Evolutionary conservation across 2,329 filamentous ascomycete species (phyloP), one percentile per base, ranked within the genome.

Genomic region (Fusarium nurragi): DNA sequence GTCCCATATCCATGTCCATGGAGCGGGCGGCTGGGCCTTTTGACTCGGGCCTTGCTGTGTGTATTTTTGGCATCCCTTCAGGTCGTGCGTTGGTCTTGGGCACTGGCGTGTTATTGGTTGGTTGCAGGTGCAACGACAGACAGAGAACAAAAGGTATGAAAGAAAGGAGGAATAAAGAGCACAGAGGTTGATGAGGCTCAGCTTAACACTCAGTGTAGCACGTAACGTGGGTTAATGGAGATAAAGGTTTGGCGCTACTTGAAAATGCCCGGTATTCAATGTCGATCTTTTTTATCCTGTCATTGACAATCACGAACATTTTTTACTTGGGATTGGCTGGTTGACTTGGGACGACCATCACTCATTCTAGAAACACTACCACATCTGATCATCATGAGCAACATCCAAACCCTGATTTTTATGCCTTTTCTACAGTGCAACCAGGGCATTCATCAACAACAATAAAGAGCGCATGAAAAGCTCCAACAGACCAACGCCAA

Each of bases 51-150:
- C 19, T 32, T 25, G 26, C 18, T 45, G 21, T 43, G 28, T 45
- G 38, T 67, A 67, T 67, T 67, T 67, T 67, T 67, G 64, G 64
- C 49, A 67, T 48, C 3, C 43, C 39, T 44, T 37, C 30, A 26
- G 54, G 54, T 43, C 30, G 18, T 26, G 28, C 26, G 22, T 26
- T 45, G 48, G 32, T 46, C 50, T 49, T 54, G 45, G 57, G 39
- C 47, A 51, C 56, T 44, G 26, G 39, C 23, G 21, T 52, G 37
- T 41, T 21, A 51, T 66, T 56, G 32, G 54, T 19, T 41, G 34
- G 26, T 23, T 23, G n/a, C 16, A 19, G 21, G 28, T 40, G 14
- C 12, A 23, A 25, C 43, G 28, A 19, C 25, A 47, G 50, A 13
- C 32, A 47, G 30, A 46, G 39, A 19, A 39, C 10, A 23, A 49